Percentiles rank a stretch among this genome's conserved stretches.
Conservation (phyloP, 106 monocot genomes). For the Hemerocallis citrina region DNA sequence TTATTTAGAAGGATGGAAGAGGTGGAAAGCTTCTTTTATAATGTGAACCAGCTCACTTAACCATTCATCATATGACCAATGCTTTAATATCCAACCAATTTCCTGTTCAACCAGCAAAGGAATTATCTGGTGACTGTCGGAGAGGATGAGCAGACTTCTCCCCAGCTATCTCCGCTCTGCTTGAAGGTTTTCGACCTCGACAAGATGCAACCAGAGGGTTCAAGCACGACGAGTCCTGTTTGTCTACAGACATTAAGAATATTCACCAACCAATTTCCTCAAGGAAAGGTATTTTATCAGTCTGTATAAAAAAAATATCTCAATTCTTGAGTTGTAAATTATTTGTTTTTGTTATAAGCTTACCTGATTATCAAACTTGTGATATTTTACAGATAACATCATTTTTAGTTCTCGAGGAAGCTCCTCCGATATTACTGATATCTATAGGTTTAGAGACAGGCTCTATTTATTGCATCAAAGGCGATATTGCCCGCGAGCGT, state of each 20-base stretch:
- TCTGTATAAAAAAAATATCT: too few relatives aligned
- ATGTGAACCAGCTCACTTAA: too few relatives aligned
- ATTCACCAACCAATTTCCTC: constrained; percentile 85
- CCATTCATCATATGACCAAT: too few relatives aligned
- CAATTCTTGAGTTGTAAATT: background rate
- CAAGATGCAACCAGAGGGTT: constrained; percentile 87
- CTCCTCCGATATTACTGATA: constrained; percentile 78
- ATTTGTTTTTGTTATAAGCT: background rate
- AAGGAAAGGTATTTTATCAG: constrained; percentile 80
- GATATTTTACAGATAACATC: constrained; percentile 68
- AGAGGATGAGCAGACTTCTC: constrained; percentile 75
- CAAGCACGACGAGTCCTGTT: constrained; percentile 67
- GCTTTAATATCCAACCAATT: too few relatives aligned
- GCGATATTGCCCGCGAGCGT: constrained; percentile 90
- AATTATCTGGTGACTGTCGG: constrained; percentile 88
- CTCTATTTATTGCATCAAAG: constrained; percentile 93
- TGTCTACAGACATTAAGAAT: constrained; percentile 81
- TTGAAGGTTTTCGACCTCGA: constrained; percentile 94
- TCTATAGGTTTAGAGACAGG: constrained; percentile 82
- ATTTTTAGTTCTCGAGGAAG: constrained; percentile 90
- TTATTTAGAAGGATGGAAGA: too few relatives aligned
- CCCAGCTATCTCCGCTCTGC: constrained; percentile 52
- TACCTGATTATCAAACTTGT: background rate
- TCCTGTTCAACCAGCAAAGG: constrained; percentile 56
- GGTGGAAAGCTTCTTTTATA: too few relatives aligned